Evolutionary conservation across 768 basidiomycete genomes (phyloP).

Genomic region (Brasilioporus rufonigricans): DNA sequence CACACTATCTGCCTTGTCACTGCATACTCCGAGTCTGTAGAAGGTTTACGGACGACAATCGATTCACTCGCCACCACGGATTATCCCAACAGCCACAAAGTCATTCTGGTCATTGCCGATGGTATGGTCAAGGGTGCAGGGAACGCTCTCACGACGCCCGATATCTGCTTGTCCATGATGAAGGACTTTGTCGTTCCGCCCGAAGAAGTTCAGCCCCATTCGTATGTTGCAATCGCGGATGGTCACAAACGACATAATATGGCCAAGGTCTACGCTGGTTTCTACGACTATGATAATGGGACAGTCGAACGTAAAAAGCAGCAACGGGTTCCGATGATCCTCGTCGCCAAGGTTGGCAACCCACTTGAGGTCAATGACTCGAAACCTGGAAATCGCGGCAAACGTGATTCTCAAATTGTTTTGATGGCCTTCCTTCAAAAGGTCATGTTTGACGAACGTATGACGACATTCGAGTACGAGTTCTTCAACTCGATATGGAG

Average conservation of each 20-base stretch:
- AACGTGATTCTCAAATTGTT: constrained; percentile 97
- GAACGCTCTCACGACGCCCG: constrained; percentile 85
- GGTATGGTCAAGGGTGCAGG: constrained; percentile 98
- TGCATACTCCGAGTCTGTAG: constrained; percentile 95
- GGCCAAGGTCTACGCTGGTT: constrained; percentile 98
- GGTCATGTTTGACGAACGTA: constrained; percentile 99
- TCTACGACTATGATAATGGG: constrained; percentile 91
- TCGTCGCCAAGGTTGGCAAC: constrained; percentile 96
- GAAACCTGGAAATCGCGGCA: constrained; percentile 98
- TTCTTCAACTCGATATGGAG: constrained; percentile 99
- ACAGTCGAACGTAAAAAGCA: constrained; percentile 91
- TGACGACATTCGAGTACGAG: constrained; percentile 99
- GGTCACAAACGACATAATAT: constrained; percentile 99
- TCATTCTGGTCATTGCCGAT: constrained; percentile 94
- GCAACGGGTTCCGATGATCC: constrained; percentile 92
- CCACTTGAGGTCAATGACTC: constrained; percentile 82
- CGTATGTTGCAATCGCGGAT: constrained; percentile 98
- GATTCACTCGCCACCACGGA: constrained; percentile 98
- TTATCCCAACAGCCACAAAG: constrained; percentile 96
- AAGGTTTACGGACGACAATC: constrained; percentile 95
- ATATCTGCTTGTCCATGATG: constrained; percentile 97
- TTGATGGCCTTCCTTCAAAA: constrained; percentile 98
- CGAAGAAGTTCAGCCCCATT: constrained; percentile 87
- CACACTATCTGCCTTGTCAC: constrained; percentile 97
- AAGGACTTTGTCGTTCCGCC: constrained; percentile 82